Conservation (phyloP, 495 filamentous ascomycete genomes). For the Aspergillus heteromorphus region DNA sequence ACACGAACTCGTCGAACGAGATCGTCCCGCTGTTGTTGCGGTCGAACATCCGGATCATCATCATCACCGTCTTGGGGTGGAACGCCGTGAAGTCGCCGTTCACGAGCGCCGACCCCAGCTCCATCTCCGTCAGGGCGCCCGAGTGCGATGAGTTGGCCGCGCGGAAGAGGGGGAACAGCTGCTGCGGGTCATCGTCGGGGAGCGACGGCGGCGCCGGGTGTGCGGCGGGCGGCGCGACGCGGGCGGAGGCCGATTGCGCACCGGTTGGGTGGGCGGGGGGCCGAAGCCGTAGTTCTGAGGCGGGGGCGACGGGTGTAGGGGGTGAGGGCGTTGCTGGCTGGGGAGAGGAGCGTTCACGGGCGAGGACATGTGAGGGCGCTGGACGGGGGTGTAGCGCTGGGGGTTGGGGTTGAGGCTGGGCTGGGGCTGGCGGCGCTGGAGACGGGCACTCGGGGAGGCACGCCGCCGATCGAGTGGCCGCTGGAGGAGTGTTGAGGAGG, state of each 20-base stretch:
- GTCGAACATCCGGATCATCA: conserved; percentile 99
- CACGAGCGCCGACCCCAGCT: conserved; percentile 87
- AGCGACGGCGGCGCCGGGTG: conserved; percentile 56
- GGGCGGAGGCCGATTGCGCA: conserved; percentile 48
- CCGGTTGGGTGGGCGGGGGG: conserved; percentile 44
- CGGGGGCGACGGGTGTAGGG: conserved; percentile 48
- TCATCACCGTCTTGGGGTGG: conserved; percentile 91
- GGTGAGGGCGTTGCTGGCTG: conserved; percentile 30
- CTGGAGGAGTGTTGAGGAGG: conserved; percentile 22
- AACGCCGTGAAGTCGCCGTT: conserved; percentile 95
- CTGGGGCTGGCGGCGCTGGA: conserved; percentile 19
- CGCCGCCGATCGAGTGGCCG: conserved; percentile 7
- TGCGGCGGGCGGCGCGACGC: conserved; percentile 53
- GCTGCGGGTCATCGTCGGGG: conserved; percentile 55
- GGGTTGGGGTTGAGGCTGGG: conserved; percentile 11
- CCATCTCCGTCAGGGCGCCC: conserved; percentile 77
- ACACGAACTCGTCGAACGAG: conserved; percentile 90
- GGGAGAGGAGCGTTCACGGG: conserved; percentile 25
- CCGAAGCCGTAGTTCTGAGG: conserved; percentile 57
- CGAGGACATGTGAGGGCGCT: conserved; percentile 23
- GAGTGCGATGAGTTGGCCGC: conserved; percentile 81
- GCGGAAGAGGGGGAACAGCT: conserved; percentile 78
- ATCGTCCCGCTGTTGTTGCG: conserved; percentile 78
- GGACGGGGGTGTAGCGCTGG: conserved; percentile 20
- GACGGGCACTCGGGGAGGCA: conserved; percentile 28